phyloP scores from a whole-genome alignment of 306 rosid species.

The Vigna radiata region DNA sequence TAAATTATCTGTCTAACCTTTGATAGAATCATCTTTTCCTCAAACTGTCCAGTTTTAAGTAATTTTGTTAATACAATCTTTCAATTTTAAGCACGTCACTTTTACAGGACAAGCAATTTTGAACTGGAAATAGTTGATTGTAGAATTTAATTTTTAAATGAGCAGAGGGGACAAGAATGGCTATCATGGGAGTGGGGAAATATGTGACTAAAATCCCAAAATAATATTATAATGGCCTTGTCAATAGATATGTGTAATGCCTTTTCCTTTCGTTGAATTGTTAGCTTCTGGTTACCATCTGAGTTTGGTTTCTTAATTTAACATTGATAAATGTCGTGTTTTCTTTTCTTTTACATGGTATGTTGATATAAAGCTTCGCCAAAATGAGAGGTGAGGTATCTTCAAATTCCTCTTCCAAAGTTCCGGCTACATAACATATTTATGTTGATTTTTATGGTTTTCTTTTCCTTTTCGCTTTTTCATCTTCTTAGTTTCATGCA shows the following conservation, averaged over 20 bases:
- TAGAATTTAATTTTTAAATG: conserved; percentile 33
- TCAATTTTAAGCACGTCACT: not conserved
- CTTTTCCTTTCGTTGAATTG: conserved; percentile 24
- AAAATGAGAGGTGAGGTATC: conserved; percentile 78
- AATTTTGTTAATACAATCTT: no score
- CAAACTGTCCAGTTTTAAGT: not conserved
- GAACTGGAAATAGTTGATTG: conserved; percentile 17
- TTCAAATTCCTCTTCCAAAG: conserved; percentile 46
- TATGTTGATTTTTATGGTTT: conserved; percentile 22
- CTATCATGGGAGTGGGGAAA: not conserved
- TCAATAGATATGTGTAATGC: conserved; percentile 34
- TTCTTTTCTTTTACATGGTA: conserved; percentile 47
- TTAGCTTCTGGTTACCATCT: conserved; percentile 15
- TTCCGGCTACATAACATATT: conserved; percentile 37
- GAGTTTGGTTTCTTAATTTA: conserved; percentile 45
- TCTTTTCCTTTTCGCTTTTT: conserved; percentile 24
- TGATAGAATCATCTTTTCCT: conserved; percentile 25
- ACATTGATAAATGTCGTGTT: conserved; percentile 47
- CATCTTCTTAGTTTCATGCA: conserved; percentile 28
- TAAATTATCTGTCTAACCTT: conserved; percentile 11
- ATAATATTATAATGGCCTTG: conserved; percentile 7
- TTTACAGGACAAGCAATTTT: conserved; percentile 10
- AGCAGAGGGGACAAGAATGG: not conserved
- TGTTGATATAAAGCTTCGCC: conserved; percentile 75
- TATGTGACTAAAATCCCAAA: conserved; percentile 1